These are phyloP conservation scores for Avena sativa DNA, from an alignment of 176 grass and related monocot genomes.

Conservation along the genomic window DNA sequence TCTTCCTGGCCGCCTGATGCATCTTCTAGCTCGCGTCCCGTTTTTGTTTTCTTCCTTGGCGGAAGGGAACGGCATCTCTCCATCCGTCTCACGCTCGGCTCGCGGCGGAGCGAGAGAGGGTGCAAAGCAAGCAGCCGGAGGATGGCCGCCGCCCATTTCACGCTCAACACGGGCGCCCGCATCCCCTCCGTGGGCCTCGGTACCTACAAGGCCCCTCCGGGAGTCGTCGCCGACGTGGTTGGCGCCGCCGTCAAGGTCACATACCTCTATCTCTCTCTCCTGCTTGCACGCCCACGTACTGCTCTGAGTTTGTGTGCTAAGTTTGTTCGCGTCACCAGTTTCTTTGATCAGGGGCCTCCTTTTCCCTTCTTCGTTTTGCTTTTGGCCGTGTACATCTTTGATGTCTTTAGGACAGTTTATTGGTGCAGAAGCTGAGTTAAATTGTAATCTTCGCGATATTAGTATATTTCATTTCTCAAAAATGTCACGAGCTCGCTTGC, in stretches of 20 bases:
- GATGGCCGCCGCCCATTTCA: constrained; percentile 61
- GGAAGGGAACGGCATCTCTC: background rate
- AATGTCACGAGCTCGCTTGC: too few relatives aligned
- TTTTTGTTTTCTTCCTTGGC: background rate
- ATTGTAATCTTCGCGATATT: too few relatives aligned
- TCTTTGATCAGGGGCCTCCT: too few relatives aligned
- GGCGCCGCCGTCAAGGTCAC: constrained; percentile 60
- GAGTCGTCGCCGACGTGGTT: constrained; percentile 60
- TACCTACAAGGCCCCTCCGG: constrained; percentile 65
- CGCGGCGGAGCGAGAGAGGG: background rate
- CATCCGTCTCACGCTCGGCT: background rate
- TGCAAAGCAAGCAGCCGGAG: background rate
- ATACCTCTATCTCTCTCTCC: too few relatives aligned
- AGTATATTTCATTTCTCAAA: too few relatives aligned
- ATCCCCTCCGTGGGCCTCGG: constrained; percentile 82
- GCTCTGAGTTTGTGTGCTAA: too few relatives aligned
- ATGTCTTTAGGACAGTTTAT: too few relatives aligned
- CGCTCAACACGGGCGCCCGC: constrained; percentile 75
- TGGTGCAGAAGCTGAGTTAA: too few relatives aligned
- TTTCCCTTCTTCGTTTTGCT: too few relatives aligned
- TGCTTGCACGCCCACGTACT: too few relatives aligned
- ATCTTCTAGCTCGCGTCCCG: background rate
- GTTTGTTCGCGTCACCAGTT: too few relatives aligned
- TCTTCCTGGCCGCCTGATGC: background rate
- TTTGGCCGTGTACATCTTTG: too few relatives aligned